A percentile compares a stretch with the other conserved stretches of the same genome.
Conservation (phyloP, 306 rosid genomes). For the Cicer bijugum region DNA sequence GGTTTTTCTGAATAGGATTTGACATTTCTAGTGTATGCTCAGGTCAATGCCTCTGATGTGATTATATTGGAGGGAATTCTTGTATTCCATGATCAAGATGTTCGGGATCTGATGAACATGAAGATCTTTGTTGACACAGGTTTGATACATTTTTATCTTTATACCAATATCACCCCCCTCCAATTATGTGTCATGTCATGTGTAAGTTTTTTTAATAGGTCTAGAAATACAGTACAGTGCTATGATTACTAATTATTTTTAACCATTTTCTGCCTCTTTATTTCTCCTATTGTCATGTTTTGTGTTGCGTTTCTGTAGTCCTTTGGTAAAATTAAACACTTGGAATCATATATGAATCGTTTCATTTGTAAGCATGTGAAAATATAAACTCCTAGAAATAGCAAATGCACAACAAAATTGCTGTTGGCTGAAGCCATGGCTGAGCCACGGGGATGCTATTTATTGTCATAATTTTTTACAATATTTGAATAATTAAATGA, state of each 20-base stretch:
- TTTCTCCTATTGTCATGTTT: slow-evolving; percentile 11
- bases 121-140: slow-evolving; percentile 99
- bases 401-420: slow-evolving; percentile 19
- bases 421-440: slow-evolving; percentile 6
- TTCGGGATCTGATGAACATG: slow-evolving; percentile 93
- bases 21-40: slow-evolving; percentile 40
- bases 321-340: slow-evolving; percentile 7
- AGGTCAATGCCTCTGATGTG: slow-evolving; percentile 98
- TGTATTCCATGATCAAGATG: slow-evolving; percentile 91
- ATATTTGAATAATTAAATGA: slow-evolving; percentile 10
- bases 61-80: slow-evolving; percentile 97
- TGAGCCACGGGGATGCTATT: slow-evolving; percentile 9
- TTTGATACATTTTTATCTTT: slow-evolving; percentile 43
- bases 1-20: slow-evolving; percentile 26
- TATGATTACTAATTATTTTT: slow-evolving; percentile 5
- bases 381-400: slow-evolving; percentile 21
- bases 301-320: slow-evolving; percentile 31
- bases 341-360: slow-evolving; percentile 7
- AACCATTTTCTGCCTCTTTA: slow-evolving; percentile 8
- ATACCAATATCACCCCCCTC: not conserved
- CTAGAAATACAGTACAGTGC: not conserved
- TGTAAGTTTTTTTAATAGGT: not conserved
- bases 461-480: not conserved
- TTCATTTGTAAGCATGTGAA: slow-evolving; percentile 21
- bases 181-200: slow-evolving; percentile 2